Evolutionary conservation across 306 rosid genomes (phyloP), one percentile per base, ranked within the genome.

Genomic region (Astragalus membranaceus): DNA sequence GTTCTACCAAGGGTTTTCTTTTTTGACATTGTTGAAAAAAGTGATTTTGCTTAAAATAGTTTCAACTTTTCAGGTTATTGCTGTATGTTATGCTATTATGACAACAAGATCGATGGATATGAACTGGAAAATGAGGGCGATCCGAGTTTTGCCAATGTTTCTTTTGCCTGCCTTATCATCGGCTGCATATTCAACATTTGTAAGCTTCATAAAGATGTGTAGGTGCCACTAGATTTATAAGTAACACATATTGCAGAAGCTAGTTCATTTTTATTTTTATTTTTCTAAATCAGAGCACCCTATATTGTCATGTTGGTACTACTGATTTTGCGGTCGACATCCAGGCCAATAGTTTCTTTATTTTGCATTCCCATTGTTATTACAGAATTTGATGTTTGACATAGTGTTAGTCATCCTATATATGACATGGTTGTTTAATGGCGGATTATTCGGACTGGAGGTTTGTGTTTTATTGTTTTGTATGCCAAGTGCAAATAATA

Each of bases 51-150:
- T 61, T 52, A 76, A 72, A 69, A 59, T 33, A 56, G 69, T 51
- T 80, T 79, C 64, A 32, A 54, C 67, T 37, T 78, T 81, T 82
- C 88, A 95, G 99, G 84, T 86, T 70, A 41, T 94, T 71, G 96
- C 96, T 64, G 78, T 91, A 75, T 78, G 83, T 78, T 94, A 84
- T 87, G 99, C 97, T 20, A 87, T 89, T 66, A 67, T 83, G 82
- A 89, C 95, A 1, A 91, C 99, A 41, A 79, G 91, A 71, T 52
- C 87, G 10, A 14, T 58, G 41, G 84, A 87, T 67, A 70, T 94
- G 88, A 64, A 91, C 72, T 94, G 97, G 99, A 91, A 82, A 84
- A 85, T 79, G 89, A 89, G 99, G 77, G 89, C 95, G 3, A 70
- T 89, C 36, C 81, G 87, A 37, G 81, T 91, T 77, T 73, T 87